Evolutionary conservation across 2,329 filamentous ascomycete genomes (phyloP).

Genomic region (Alternaria sp.): DNA sequence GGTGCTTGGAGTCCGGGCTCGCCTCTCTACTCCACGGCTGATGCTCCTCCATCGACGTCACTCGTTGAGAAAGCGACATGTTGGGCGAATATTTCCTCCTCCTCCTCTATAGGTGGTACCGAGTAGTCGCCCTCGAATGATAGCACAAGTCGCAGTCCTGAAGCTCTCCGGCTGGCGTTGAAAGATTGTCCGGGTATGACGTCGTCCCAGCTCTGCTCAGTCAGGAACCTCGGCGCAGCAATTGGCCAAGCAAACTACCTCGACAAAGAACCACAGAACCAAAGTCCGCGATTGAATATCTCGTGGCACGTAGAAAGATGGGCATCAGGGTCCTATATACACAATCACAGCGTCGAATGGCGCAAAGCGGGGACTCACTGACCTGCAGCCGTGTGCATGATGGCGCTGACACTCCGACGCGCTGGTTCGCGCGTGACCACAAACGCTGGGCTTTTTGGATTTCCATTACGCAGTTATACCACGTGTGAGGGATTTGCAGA

Average conservation of each 20-base stretch:
- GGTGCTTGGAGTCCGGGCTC: conserved; percentile 51
- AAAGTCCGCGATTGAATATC: not conserved
- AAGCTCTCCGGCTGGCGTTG: conserved; percentile 4
- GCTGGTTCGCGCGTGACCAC: conserved; percentile 34
- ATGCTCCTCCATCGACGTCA: conserved; percentile 54
- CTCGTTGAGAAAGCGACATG: conserved; percentile 53
- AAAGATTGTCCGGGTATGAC: conserved; percentile 22
- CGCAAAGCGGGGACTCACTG: conserved; percentile 28
- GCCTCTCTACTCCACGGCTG: conserved; percentile 52
- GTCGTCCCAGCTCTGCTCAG: conserved; percentile 14
- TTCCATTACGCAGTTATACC: conserved; percentile 22
- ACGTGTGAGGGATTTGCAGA: conserved; percentile 13
- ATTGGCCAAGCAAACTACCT: conserved; percentile 15
- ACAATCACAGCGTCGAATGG: conserved; percentile 14
- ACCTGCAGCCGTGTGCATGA: conserved; percentile 17
- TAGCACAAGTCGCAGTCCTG: not conserved
- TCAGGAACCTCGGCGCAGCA: conserved; percentile 10
- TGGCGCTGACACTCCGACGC: conserved; percentile 28
- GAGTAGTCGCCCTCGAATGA: not conserved
- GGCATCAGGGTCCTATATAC: conserved; percentile 30
- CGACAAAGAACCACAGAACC: not conserved
- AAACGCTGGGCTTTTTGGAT: conserved; percentile 18
- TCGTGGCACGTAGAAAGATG: conserved; percentile 4
- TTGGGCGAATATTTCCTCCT: conserved; percentile 11
- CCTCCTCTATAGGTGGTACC: not conserved